Base-by-base conservation (phyloP, 179 eudicot species). In the Heliamphora pulchella region DNA sequence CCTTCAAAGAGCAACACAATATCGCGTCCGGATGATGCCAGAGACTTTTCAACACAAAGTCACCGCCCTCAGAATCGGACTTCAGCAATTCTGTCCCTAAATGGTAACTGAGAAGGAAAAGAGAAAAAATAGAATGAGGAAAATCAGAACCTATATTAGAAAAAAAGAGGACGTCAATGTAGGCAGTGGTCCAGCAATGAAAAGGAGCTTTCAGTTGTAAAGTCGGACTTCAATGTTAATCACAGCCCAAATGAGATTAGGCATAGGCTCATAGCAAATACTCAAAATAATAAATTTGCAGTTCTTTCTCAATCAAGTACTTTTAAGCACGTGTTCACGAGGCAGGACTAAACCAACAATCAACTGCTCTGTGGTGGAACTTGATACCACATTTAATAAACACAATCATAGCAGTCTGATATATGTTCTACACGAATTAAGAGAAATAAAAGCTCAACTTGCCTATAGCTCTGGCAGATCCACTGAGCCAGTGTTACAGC, bases 401-500 rank as follows among this genome's bases (percentile, higher is more conserved):
- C 62, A 50, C 61, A 65, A 64, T 64, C 61, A 77, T 8, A 15
- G 20, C 18, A 50, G 61, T 44, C 8, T 66, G 74, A 51, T 46
- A 75, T 47, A 18, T 55, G 43, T 54, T 13, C 31, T 31, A 39
- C 8, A 76, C 71, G 39, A 50, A 63, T 39, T 39, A 0, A 17
- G 1, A 13, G 47, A 41, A 14, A 58, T 51, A 59, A 18, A 72
- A 65, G 61, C 65, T 17, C n/a, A 47, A 78, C 84, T 69, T 78
- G 88, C 98, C 97, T 91, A 79, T 96, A 94, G 88, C 99, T 96
- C 77, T 94, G 97, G 84, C 89, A 90, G 83, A 96, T 92, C 99
- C 99, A 96, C 80, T 92, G 91, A 73, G 99, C 88, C 18, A 96
- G 92, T 0, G 97, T 96, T 64, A 89, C 83, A 67, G 97, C 97